Conservation (phyloP, 2,329 filamentous ascomycete species). For the Purpureocillium takamizusanense region DNA sequence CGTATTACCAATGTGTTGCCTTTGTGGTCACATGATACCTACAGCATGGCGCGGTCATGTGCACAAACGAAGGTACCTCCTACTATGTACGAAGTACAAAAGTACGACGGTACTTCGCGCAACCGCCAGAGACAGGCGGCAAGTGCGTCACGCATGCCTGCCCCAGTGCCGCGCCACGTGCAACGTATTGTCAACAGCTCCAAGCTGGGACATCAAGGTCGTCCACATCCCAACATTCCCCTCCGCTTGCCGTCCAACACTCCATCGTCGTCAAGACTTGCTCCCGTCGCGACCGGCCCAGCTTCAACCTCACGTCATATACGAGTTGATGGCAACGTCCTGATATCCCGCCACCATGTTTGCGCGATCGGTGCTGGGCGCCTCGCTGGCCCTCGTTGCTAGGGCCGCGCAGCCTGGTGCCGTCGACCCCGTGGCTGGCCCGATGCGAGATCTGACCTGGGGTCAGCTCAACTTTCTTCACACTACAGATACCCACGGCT, state of each 20-base stretch:
- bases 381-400: constrained; percentile 24
- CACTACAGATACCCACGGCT: constrained; percentile 93
- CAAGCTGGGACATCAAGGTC: neutral
- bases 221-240: neutral
- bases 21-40: too few relatives aligned
- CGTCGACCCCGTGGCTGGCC: constrained; percentile 66
- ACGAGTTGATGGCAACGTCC: neutral
- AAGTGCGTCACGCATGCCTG: too few relatives aligned
- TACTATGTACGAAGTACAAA: too few relatives aligned
- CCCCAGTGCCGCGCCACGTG: too few relatives aligned
- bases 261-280: neutral
- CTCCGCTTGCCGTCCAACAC: neutral
- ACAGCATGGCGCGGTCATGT: too few relatives aligned
- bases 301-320: neutral
- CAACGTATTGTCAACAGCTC: neutral
- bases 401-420: constrained; percentile 67
- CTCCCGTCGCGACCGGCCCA: neutral
- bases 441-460: constrained; percentile 78
- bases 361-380: constrained; percentile 12
- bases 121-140: too few relatives aligned
- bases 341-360: constrained; percentile 14
- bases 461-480: constrained; percentile 96
- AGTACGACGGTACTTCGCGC: too few relatives aligned
- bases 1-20: too few relatives aligned
- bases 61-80: too few relatives aligned